Percentiles rank a stretch among this genome's conserved stretches.
Evolutionary conservation across 306 rosid species (phyloP).

Genomic region (Trifolium subterraneum): DNA sequence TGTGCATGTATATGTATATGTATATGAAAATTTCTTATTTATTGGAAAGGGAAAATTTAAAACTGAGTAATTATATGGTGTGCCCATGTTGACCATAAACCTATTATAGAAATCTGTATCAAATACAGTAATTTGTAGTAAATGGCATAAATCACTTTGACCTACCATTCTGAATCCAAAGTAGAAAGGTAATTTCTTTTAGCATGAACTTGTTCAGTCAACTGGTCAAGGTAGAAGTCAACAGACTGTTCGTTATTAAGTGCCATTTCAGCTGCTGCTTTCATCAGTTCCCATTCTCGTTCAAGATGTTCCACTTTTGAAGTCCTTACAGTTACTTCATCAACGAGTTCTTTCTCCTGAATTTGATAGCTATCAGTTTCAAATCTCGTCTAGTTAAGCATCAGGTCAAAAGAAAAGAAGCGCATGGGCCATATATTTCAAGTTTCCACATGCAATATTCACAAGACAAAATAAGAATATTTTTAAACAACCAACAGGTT

Average conservation of each 20-base stretch:
- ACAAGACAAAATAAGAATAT: conserved; percentile 13
- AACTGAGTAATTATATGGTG: conserved; percentile 10
- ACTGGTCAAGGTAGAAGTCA: conserved; percentile 64
- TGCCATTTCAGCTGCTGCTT: conserved; percentile 58
- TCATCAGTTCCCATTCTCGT: conserved; percentile 63
- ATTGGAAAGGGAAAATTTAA: not conserved
- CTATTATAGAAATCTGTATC: not conserved
- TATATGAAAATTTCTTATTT: not conserved
- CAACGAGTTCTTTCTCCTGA: conserved; percentile 53
- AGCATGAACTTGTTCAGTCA: conserved; percentile 58
- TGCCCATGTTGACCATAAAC: conserved; percentile 14
- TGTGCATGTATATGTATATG: not conserved
- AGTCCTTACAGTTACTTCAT: conserved; percentile 46
- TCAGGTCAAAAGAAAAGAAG: conserved; percentile 35
- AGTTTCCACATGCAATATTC: conserved; percentile 8
- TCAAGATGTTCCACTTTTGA: conserved; percentile 68
- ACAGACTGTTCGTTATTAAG: conserved; percentile 56
- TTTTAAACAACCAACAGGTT: conserved; percentile 10
- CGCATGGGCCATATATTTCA: conserved; percentile 1
- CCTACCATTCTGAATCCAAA: conserved; percentile 68
- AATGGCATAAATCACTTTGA: conserved; percentile 24
- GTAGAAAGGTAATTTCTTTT: conserved; percentile 55
- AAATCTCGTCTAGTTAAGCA: conserved; percentile 43
- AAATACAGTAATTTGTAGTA: conserved; percentile 16
- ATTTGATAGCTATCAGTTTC: conserved; percentile 45